A percentile compares a stretch with the other conserved stretches of the same genome.
phyloP scores from a whole-genome alignment of 768 basidiomycete species.

The Glaciozyma martinii region DNA sequence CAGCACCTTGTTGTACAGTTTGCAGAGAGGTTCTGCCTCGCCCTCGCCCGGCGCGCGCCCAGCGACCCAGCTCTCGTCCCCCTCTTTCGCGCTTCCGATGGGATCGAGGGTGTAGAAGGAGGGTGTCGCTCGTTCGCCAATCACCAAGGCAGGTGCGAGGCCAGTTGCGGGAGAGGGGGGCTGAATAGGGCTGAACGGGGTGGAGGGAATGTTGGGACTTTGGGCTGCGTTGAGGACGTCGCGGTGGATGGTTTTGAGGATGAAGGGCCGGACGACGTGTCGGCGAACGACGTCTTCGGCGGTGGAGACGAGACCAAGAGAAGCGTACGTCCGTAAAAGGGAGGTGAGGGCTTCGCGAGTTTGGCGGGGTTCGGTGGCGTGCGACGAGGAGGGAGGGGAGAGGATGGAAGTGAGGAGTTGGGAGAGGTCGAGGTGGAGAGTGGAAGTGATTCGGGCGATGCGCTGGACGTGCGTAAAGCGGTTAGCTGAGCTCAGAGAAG shows the following conservation, averaged over 20 bases:
- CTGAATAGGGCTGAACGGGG: neutral
- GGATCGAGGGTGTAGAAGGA: constrained; percentile 19
- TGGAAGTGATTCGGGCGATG: constrained; percentile 71
- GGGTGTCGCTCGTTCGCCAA: constrained; percentile 3
- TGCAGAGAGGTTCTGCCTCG: constrained; percentile 57
- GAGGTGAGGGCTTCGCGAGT: constrained; percentile 53
- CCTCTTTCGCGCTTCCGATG: neutral
- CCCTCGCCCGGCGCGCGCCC: constrained; percentile 44
- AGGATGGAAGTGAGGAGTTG: constrained; percentile 64
- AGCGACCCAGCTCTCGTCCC: neutral
- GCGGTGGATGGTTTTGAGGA: constrained; percentile 47
- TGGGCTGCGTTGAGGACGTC: constrained; percentile 16
- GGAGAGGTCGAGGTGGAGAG: constrained; percentile 77
- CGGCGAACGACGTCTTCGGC: constrained; percentile 77
- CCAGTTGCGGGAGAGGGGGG: neutral
- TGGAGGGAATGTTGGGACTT: constrained; percentile 7
- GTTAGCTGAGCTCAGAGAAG: constrained; percentile 13
- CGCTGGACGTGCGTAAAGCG: constrained; percentile 46
- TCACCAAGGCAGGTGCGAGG: neutral
- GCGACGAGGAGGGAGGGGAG: constrained; percentile 41
- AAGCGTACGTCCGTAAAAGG: constrained; percentile 68
- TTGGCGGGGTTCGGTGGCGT: neutral
- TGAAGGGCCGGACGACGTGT: constrained; percentile 63
- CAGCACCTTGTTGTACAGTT: constrained; percentile 71
- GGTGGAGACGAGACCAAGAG: constrained; percentile 66